phyloP scores from a whole-genome alignment of 495 filamentous ascomycete species.

The Trypethelium eluteriae region DNA sequence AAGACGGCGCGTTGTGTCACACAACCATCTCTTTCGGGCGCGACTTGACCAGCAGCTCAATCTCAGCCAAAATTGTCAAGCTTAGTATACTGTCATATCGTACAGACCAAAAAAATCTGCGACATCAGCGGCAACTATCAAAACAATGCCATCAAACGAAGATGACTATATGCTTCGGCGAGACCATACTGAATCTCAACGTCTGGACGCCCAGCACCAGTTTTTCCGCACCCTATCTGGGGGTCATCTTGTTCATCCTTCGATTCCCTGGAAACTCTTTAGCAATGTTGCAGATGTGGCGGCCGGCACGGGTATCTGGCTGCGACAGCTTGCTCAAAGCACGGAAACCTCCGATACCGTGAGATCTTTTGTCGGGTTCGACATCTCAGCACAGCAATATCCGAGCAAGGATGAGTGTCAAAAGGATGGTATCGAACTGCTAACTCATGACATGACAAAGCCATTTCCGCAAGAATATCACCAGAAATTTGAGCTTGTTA shows the following conservation, averaged over 20 bases:
- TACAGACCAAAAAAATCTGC: no score
- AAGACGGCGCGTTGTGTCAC: no score
- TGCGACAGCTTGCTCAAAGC: neutral
- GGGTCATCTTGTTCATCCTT: neutral
- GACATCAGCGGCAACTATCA: no score
- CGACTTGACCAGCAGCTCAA: no score
- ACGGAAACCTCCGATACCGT: neutral
- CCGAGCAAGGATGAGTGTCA: neutral
- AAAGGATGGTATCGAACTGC: neutral
- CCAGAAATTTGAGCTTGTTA: neutral
- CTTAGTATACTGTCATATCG: no score
- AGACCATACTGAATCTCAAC: neutral
- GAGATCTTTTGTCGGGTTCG: conserved; percentile 1
- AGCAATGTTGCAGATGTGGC: neutral
- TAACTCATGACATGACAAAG: conserved; percentile 1
- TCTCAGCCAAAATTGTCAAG: no score
- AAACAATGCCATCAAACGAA: neutral
- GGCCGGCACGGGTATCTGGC: neutral
- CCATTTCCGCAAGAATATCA: conserved; percentile 3
- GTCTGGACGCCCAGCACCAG: neutral
- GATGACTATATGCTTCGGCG: neutral
- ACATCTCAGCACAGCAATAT: neutral
- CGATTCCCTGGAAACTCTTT: neutral
- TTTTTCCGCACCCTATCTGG: neutral
- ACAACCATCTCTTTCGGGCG: no score